Conservation (phyloP, 352 stramenopile genomes). For the Pythium scleroteichum region DNA sequence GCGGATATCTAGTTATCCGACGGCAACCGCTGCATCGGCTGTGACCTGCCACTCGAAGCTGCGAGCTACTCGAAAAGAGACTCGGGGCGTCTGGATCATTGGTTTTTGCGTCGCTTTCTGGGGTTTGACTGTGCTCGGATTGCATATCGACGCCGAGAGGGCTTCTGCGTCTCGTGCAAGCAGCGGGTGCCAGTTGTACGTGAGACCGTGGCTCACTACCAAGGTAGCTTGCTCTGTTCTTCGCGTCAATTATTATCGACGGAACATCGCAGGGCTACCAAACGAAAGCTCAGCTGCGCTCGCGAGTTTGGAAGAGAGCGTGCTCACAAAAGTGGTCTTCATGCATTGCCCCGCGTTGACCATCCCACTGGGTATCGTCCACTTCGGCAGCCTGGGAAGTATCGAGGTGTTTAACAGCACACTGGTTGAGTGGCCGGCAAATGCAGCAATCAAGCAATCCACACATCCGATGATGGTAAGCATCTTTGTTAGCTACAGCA, state of each 20-base stretch:
- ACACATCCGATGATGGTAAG: background rate
- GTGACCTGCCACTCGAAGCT: too few species aligned
- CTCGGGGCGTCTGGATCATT: too few species aligned
- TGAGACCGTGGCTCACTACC: slow-evolving; percentile 7
- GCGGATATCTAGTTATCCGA: background rate
- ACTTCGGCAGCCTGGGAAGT: background rate
- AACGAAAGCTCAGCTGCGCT: background rate
- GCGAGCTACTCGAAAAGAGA: too few species aligned
- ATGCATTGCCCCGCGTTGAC: slow-evolving; percentile 4
- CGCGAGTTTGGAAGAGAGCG: background rate
- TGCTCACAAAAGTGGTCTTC: background rate
- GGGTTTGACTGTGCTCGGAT: background rate
- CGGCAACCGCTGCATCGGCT: background rate
- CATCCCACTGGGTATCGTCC: background rate
- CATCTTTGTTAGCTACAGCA: background rate
- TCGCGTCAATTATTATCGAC: slow-evolving; percentile 19
- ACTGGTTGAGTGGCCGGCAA: slow-evolving; percentile 11
- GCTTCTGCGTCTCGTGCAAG: too few species aligned
- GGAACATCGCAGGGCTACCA: background rate
- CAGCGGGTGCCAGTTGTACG: slow-evolving; percentile 5
- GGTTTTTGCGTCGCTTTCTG: background rate
- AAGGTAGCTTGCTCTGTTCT: slow-evolving; percentile 12
- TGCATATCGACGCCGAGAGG: background rate
- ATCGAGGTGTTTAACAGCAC: slow-evolving; percentile 11
- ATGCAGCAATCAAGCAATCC: background rate